These are phyloP conservation scores for Silene latifolia DNA, from an alignment of 148 eudicot species.

Conservation along the genomic window DNA sequence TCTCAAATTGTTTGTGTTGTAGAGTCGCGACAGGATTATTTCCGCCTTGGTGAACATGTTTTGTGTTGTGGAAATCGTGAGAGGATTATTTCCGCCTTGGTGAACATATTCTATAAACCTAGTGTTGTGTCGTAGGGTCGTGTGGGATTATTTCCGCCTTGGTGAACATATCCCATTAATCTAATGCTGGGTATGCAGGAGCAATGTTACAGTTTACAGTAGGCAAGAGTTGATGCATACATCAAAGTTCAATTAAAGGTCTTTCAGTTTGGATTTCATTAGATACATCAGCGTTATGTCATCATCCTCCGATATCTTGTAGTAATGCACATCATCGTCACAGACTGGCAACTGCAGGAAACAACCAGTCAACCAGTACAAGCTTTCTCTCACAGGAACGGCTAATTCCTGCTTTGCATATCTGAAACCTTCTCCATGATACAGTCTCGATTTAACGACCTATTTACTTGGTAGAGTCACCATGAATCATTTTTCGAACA, in stretches of 20 bases:
- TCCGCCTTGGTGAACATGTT: too few species aligned
- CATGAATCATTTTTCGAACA: too few species aligned
- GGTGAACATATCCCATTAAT: not conserved
- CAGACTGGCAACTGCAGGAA: not conserved
- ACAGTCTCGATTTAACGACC: too few species aligned
- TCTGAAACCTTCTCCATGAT: not conserved
- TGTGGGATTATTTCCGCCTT: not conserved
- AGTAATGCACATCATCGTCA: not conserved
- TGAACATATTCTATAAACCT: too few species aligned
- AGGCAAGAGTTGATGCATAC: not conserved
- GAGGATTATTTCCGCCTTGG: not conserved
- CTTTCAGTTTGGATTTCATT: not conserved
- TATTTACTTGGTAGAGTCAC: too few species aligned
- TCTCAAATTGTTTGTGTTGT: too few species aligned
- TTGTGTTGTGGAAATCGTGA: not conserved
- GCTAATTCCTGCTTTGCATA: not conserved
- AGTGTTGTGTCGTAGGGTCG: too few species aligned
- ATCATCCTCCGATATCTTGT: not conserved
- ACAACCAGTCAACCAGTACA: not conserved
- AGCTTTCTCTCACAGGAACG: not conserved
- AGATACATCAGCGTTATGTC: not conserved
- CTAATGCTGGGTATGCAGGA: not conserved
- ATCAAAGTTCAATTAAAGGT: too few species aligned
- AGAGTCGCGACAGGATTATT: not conserved
- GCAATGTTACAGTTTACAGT: not conserved